phyloP scores from a whole-genome alignment of 176 grass and related monocot species.

The Triticum turgidum region DNA sequence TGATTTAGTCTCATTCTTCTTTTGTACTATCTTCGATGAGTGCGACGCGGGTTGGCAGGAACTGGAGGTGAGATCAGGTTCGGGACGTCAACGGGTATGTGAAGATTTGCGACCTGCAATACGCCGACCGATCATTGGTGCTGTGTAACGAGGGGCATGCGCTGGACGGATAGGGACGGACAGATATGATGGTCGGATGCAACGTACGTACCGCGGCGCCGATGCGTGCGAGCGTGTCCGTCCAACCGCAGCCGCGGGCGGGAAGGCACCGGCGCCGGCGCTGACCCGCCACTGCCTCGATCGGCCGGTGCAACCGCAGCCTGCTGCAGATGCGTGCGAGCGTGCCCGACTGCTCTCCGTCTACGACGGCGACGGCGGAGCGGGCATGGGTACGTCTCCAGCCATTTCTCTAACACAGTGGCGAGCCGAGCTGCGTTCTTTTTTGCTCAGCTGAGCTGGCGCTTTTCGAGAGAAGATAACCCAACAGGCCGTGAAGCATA shows the following conservation, averaged over 20 bases:
- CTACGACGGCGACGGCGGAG: background rate
- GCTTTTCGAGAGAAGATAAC: no score
- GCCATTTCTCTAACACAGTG: no score
- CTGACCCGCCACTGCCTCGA: background rate
- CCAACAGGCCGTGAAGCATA: no score
- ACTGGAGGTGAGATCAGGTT: no score
- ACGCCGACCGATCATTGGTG: no score
- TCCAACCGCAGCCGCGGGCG: background rate
- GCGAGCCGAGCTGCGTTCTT: no score
- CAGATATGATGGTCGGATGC: background rate
- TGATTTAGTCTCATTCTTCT: no score
- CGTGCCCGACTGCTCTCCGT: no score
- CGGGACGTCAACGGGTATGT: background rate
- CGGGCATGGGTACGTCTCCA: no score
- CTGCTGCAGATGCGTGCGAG: background rate
- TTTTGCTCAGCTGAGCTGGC: no score
- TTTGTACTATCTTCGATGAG: no score
- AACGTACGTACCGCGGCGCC: background rate
- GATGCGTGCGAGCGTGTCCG: background rate
- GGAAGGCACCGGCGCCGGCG: background rate
- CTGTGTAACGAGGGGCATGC: background rate
- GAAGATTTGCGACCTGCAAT: background rate
- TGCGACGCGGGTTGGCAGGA: background rate
- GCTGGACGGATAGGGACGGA: background rate
- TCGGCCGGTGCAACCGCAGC: background rate